phyloP scores from a whole-genome alignment of 2,329 filamentous ascomycete genomes.

The Mariannaea sp. region DNA sequence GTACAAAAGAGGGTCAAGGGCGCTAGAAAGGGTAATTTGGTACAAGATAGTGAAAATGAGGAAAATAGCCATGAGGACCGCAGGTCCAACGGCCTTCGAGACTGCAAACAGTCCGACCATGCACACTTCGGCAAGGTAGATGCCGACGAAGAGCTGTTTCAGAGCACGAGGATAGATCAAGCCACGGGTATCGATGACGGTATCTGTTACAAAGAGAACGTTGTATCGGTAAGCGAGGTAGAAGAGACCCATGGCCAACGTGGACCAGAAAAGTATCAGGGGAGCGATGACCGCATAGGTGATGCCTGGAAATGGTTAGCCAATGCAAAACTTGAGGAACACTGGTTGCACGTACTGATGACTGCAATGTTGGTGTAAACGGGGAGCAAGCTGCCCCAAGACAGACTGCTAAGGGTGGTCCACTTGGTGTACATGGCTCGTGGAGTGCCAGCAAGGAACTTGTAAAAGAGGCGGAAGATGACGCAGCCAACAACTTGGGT shows the following conservation, averaged over 20 bases:
- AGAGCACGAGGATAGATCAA: constrained; percentile 86
- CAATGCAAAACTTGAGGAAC: no score
- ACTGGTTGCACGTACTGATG: constrained; percentile 55
- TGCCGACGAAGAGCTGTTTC: constrained; percentile 80
- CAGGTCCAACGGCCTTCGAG: constrained; percentile 67
- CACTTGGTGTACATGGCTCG: constrained; percentile 78
- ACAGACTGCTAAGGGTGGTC: constrained; percentile 68
- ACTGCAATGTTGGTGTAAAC: constrained; percentile 75
- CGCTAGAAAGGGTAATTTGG: constrained; percentile 72
- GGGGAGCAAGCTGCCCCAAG: constrained; percentile 79
- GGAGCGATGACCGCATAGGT: constrained; percentile 85
- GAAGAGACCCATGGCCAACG: constrained; percentile 76
- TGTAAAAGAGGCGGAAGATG: constrained; percentile 70
- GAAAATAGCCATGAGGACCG: constrained; percentile 76
- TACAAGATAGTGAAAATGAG: constrained; percentile 77
- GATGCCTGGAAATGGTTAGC: constrained; percentile 54
- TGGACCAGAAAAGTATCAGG: constrained; percentile 79
- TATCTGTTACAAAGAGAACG: constrained; percentile 78
- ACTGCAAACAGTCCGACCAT: constrained; percentile 82
- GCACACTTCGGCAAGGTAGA: constrained; percentile 80
- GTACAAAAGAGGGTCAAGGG: constrained; percentile 72
- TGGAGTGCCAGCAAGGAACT: constrained; percentile 75
- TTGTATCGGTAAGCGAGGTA: constrained; percentile 89
- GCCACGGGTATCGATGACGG: constrained; percentile 84
- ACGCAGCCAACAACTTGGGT: constrained; percentile 70